Base-by-base conservation (phyloP, 495 filamentous ascomycete species). In the Acidiella bohemica region DNA sequence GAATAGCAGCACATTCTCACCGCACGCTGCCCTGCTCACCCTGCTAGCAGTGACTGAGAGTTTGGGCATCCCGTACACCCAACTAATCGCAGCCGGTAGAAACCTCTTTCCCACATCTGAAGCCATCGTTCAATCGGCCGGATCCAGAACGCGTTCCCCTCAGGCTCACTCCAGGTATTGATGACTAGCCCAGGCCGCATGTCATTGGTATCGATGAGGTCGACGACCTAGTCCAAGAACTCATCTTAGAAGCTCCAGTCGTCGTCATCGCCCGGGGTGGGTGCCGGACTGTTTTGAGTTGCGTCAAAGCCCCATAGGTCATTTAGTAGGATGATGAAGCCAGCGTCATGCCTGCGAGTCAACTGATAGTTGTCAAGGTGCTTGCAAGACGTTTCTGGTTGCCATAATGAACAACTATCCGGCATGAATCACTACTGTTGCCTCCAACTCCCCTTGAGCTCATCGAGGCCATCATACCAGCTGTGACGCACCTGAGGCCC, bases 81-180 rank as follows among this genome's bases (percentile, higher is more conserved):
- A 57, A 54, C 56, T 31, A 13, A 57, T 41, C 25, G 48, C 17
- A 25, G n/a, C n/a, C n/a, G n/a, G n/a, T 62, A 41, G 23, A 55
- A 46, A 2, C 57, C 58, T 20, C 57, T 49, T 11, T 45, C 44
- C 25, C 49, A 63, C 5, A 57, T 24, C 7, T 57, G 45, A 24
- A 65, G 31, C 36, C 51, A 66, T 25, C 64, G 63, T 13, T 52
- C 45, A 36, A 49, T 45, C 12, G 36, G 20, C 5, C 59, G 56
- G 5, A 17, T 12, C 62, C 62, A 66, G 44, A 66, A 67, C 4
- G 39, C 38, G 7, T 20, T 25, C 12, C 53, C 33, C 18, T 66
- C 64, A 11, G 62, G 58, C 46, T 67, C 64, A 43, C 66, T 67
- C 64, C 64, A 67, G 17, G 61, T 56, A 43, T 66, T 62, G 20